A percentile compares a stretch with the other conserved stretches of the same genome.
These are phyloP conservation scores for Quillaja saponaria DNA, from an alignment of 306 rosid genomes.

Conservation along the genomic window DNA sequence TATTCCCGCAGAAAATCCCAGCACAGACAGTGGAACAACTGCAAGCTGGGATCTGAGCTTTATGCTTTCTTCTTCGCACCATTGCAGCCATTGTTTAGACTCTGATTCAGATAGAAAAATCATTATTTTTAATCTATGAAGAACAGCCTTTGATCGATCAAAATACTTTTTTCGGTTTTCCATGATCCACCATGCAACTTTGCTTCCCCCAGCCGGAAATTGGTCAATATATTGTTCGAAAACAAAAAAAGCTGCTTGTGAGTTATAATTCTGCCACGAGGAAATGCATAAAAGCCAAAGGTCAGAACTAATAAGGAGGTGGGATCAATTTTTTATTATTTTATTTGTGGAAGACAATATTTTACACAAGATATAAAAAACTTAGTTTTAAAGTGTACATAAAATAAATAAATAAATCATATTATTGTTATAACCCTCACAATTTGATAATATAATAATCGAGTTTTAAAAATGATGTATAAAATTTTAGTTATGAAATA, in stretches of 20 bases:
- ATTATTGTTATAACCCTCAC: no score
- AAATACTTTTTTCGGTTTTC: conserved; percentile 88
- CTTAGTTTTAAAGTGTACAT: no score
- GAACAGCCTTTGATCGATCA: conserved; percentile 67
- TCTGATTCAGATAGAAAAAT: conserved; percentile 74
- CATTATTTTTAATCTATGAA: conserved; percentile 65
- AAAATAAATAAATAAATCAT: no score
- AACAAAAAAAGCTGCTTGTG: not conserved
- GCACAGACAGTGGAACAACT: conserved; percentile 76
- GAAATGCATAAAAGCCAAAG: not conserved
- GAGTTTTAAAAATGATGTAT: no score
- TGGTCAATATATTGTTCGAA: conserved; percentile 71
- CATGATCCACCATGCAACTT: conserved; percentile 97
- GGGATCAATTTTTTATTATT: no score
- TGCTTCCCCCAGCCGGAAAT: conserved; percentile 80
- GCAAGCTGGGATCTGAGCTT: conserved; percentile 62
- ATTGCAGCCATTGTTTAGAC: conserved; percentile 73
- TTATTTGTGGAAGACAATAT: no score
- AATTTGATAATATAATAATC: no score
- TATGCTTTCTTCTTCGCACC: conserved; percentile 78
- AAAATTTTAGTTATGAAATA: no score
- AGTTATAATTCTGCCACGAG: not conserved
- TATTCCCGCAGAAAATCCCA: no score
- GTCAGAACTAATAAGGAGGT: no score
- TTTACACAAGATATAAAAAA: no score